Conservation (phyloP, 2,329 filamentous ascomycete genomes). For the Neofusicoccum laricinum region DNA sequence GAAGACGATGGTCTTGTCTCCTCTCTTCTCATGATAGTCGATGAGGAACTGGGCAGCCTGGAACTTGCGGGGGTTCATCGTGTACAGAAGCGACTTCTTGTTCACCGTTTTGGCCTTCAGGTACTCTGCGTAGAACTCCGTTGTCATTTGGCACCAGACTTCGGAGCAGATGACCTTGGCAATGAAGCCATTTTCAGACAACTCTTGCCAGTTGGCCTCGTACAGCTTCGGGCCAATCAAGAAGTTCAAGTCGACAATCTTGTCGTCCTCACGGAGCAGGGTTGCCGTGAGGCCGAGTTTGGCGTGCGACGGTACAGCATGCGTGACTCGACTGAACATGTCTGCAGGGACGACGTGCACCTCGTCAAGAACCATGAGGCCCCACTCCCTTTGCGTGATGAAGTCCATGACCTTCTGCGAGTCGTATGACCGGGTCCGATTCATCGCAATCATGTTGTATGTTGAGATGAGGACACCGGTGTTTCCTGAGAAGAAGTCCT, state of each 20-base stretch:
- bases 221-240: conserved; percentile 96
- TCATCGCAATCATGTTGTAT: conserved; percentile 98
- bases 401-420: conserved; percentile 98
- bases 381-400: conserved; percentile 86
- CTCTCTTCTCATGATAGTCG: conserved; percentile 90
- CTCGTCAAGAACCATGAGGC: conserved; percentile 93
- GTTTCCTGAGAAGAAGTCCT: conserved; percentile 78
- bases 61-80: conserved; percentile 97
- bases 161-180: conserved; percentile 96
- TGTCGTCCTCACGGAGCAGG: conserved; percentile 92
- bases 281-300: conserved; percentile 95
- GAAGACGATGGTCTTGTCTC: conserved; percentile 98
- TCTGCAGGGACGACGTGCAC: conserved; percentile 97
- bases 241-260: conserved; percentile 96
- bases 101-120: conserved; percentile 63
- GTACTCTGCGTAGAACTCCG: conserved; percentile 96
- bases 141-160: conserved; percentile 99
- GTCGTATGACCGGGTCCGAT: conserved; percentile 81
- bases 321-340: conserved; percentile 93
- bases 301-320: conserved; percentile 88
- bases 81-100: conserved; percentile 72
- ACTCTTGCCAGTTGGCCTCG: conserved; percentile 99
- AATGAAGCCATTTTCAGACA: conserved; percentile 95
- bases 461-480: conserved; percentile 97
- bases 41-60: conserved; percentile 98